These are phyloP conservation scores for Lactarius akahatsu DNA, from an alignment of 768 basidiomycete genomes.

Conservation along the genomic window DNA sequence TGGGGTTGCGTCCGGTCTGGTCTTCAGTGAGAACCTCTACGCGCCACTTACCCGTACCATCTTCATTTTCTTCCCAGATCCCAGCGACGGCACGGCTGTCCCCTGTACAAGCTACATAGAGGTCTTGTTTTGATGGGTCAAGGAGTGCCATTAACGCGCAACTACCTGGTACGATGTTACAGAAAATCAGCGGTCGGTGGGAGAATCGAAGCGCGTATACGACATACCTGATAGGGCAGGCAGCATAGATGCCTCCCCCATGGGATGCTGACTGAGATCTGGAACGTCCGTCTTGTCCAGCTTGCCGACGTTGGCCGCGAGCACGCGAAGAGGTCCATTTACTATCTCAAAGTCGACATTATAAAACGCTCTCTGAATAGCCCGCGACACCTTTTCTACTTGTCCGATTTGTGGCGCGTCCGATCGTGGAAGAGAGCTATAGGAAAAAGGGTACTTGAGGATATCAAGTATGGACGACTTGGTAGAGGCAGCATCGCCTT, in stretches of 20 bases:
- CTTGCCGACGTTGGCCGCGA: slow-evolving; percentile 56
- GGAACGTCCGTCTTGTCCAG: slow-evolving; percentile 52
- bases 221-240: slow-evolving; percentile 75
- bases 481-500: slow-evolving; percentile 33
- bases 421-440: slow-evolving; percentile 26
- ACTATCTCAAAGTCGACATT: slow-evolving; percentile 85
- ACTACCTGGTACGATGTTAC: slow-evolving; percentile 54
- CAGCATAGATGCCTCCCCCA: slow-evolving; percentile 68
- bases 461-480: slow-evolving; percentile 38
- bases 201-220: not conserved
- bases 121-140: slow-evolving; percentile 75
- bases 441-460: slow-evolving; percentile 42
- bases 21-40: slow-evolving; percentile 95
- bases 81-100: slow-evolving; percentile 97
- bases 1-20: slow-evolving; percentile 90
- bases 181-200: not conserved
- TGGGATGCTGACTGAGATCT: slow-evolving; percentile 68
- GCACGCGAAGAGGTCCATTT: slow-evolving; percentile 70
- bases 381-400: slow-evolving; percentile 55
- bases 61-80: slow-evolving; percentile 69
- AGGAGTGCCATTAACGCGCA: slow-evolving; percentile 89
- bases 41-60: slow-evolving; percentile 76
- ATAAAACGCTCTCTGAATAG: slow-evolving; percentile 75
- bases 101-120: slow-evolving; percentile 91
- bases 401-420: slow-evolving; percentile 43